Percentiles rank a stretch among this genome's conserved stretches.
Conservation (phyloP, 495 filamentous ascomycete genomes). For the Bathelium albidoporum region DNA sequence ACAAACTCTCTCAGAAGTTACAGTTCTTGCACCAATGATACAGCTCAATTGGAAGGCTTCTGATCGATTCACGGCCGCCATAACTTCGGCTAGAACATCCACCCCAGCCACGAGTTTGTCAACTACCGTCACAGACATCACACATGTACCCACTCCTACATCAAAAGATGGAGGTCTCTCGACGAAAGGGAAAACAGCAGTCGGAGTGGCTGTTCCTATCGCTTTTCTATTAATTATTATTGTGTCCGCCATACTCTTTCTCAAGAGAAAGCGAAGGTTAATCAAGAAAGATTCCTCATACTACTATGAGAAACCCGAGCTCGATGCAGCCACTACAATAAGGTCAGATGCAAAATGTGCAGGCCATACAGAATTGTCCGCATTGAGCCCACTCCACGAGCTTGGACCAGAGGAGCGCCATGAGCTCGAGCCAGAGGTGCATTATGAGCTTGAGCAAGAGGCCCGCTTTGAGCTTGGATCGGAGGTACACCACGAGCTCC, state of each 20-base stretch:
- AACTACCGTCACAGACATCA: not conserved
- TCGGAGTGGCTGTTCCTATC: not conserved
- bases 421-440: not conserved
- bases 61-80: not conserved
- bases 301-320: not conserved
- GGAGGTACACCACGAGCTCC: not conserved
- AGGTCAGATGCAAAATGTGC: not conserved
- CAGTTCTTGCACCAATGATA: not conserved
- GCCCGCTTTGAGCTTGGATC: not conserved
- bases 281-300: not conserved
- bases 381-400: not conserved
- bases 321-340: not conserved
- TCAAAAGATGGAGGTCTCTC: not conserved
- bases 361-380: not conserved
- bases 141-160: not conserved
- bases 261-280: not conserved
- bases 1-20: not conserved
- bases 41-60: constrained; percentile 4
- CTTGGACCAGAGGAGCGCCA: not conserved
- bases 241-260: not conserved
- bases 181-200: not conserved
- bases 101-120: not conserved
- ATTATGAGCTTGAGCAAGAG: not conserved
- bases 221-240: not conserved
- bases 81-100: not conserved